Evolutionary conservation across 495 filamentous ascomycete species (phyloP).

Genomic region (Hypoxylon subgilvum): DNA sequence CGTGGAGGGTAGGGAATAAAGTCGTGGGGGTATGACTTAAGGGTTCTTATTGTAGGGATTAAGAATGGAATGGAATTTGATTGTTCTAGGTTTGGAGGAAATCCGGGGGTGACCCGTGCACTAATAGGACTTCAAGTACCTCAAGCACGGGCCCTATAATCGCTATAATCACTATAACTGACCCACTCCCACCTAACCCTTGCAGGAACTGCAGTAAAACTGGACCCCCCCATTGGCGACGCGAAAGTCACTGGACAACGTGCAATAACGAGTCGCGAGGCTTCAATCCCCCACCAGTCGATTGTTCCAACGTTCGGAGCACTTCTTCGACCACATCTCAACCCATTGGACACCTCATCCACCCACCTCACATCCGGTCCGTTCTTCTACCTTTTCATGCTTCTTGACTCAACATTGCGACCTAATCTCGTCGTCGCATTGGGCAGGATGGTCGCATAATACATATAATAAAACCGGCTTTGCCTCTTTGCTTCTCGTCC

Average conservation of each 20-base stretch:
- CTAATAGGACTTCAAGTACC: too few species aligned
- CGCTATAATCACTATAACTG: too few species aligned
- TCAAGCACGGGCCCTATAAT: background rate
- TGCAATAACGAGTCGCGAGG: constrained; percentile 30
- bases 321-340: background rate
- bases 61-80: too few species aligned
- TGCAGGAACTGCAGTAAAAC: constrained; percentile 1
- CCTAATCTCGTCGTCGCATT: constrained; percentile 41
- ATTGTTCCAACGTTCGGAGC: too few species aligned
- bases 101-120: constrained; percentile 37
- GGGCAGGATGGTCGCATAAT: constrained; percentile 38
- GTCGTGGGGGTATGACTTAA: constrained; percentile 13
- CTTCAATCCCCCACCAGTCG: constrained; percentile 34
- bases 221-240: background rate
- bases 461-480: constrained; percentile 36
- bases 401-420: constrained; percentile 29
- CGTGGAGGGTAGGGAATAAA: constrained; percentile 14
- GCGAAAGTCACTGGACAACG: constrained; percentile 30
- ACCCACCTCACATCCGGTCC: constrained; percentile 19
- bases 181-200: constrained; percentile 3
- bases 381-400: constrained; percentile 6
- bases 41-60: background rate
- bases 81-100: too few species aligned
- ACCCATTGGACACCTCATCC: constrained; percentile 29
- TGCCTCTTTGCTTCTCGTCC: constrained; percentile 33